A percentile compares a stretch with the other conserved stretches of the same genome.
Evolutionary conservation across 2,329 filamentous ascomycete species (phyloP).

Genomic region (Colletotrichum tropicicola): DNA sequence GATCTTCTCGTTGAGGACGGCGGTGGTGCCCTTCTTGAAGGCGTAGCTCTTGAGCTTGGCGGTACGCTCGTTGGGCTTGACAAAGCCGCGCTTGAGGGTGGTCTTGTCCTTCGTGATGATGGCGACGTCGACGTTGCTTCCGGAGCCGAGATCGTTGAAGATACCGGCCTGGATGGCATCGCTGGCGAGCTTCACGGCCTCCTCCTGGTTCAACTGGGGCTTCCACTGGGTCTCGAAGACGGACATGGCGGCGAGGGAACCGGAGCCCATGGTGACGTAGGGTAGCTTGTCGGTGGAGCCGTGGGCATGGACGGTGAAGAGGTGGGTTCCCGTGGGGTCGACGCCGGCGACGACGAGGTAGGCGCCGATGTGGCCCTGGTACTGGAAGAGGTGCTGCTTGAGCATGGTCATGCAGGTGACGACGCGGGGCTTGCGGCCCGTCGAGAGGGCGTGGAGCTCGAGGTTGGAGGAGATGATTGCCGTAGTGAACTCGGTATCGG

Average conservation of each 20-base stretch:
- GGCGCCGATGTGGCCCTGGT: slow-evolving; percentile 97
- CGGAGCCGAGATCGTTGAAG: slow-evolving; percentile 97
- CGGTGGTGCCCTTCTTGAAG: slow-evolving; percentile 92
- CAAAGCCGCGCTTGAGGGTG: slow-evolving; percentile 89
- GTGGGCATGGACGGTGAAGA: slow-evolving; percentile 99
- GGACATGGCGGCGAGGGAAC: slow-evolving; percentile 95
- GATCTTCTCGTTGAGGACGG: slow-evolving; percentile 93
- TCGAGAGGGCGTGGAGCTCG: slow-evolving; percentile 95
- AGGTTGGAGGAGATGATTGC: slow-evolving; percentile 98
- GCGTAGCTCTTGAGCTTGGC: slow-evolving; percentile 94
- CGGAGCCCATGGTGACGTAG: slow-evolving; percentile 99
- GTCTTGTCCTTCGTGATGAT: slow-evolving; percentile 97
- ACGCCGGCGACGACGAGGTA: slow-evolving; percentile 98
- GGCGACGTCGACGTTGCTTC: slow-evolving; percentile 96
- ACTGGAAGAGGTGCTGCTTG: slow-evolving; percentile 98
- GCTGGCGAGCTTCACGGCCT: slow-evolving; percentile 82
- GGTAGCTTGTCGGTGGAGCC: slow-evolving; percentile 98
- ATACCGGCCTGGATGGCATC: slow-evolving; percentile 96
- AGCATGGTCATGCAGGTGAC: slow-evolving; percentile 99
- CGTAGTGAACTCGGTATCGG: slow-evolving; percentile 99
- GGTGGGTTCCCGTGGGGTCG: slow-evolving; percentile 92
- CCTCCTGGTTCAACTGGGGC: slow-evolving; percentile 76
- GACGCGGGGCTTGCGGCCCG: slow-evolving; percentile 94
- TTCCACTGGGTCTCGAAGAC: slow-evolving; percentile 98
- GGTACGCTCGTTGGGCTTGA: slow-evolving; percentile 90